Conservation (phyloP, 2,329 filamentous ascomycete genomes). For the Diaporthe ilicicola region DNA sequence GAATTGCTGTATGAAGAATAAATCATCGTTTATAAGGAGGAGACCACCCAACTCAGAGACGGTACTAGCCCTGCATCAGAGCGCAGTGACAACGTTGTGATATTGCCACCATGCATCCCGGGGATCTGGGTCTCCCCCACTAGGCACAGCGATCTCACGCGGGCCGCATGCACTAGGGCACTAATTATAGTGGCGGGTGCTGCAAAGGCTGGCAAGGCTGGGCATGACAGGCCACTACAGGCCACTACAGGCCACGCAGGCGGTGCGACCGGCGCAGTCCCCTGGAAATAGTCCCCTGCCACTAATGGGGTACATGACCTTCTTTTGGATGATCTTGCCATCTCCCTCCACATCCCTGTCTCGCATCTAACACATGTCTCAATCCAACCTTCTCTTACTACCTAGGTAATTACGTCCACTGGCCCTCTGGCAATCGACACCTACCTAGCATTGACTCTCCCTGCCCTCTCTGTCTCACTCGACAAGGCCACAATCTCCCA, state of each 20-base stretch:
- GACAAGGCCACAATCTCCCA: background rate
- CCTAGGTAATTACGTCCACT: no score
- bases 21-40: background rate
- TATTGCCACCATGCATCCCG: slow-evolving; percentile 5
- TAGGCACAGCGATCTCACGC: background rate
- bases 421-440: background rate
- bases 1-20: background rate
- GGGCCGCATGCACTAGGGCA: slow-evolving; percentile 24
- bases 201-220: background rate
- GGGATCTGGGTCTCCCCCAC: slow-evolving; percentile 13
- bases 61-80: background rate
- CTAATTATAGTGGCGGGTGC: slow-evolving; percentile 15
- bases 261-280: background rate
- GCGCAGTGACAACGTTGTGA: background rate
- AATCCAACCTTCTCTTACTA: slow-evolving; percentile 3
- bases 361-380: slow-evolving; percentile 21
- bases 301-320: slow-evolving; percentile 12
- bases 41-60: background rate
- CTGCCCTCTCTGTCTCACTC: slow-evolving; percentile 3
- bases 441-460: background rate
- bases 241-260: no score
- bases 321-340: slow-evolving; percentile 12
- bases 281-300: slow-evolving; percentile 1
- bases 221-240: no score
- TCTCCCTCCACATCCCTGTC: slow-evolving; percentile 16